A percentile compares a stretch with the other conserved stretches of the same genome.
These are phyloP conservation scores for Aspergillus thermomutatus DNA, from an alignment of 2,329 filamentous ascomycete genomes.

Conservation along the genomic window DNA sequence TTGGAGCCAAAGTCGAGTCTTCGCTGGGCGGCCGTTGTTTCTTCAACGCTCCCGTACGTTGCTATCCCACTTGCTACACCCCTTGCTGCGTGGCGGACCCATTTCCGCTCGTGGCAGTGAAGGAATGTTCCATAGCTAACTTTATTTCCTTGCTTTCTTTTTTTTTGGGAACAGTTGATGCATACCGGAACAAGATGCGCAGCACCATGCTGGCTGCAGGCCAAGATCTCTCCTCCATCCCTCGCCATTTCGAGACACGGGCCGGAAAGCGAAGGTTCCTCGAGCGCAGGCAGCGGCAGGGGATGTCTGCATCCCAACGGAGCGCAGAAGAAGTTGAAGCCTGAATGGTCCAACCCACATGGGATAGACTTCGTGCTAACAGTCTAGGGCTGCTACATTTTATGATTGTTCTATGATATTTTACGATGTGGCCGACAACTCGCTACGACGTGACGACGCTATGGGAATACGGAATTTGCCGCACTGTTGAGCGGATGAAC, in stretches of 20 bases:
- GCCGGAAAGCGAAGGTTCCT: slow-evolving; percentile 76
- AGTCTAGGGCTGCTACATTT: not conserved
- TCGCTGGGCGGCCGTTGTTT: slow-evolving; percentile 81
- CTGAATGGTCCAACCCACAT: slow-evolving; percentile 4
- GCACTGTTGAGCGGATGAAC: not conserved
- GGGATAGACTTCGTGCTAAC: not conserved
- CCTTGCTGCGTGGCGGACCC: slow-evolving; percentile 5
- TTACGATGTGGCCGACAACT: not conserved
- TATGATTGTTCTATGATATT: not conserved
- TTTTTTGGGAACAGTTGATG: slow-evolving; percentile 65
- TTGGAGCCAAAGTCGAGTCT: slow-evolving; percentile 91
- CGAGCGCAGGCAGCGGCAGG: slow-evolving; percentile 40
- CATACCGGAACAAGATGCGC: slow-evolving; percentile 88
- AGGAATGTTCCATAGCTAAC: slow-evolving; percentile 11
- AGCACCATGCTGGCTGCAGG: slow-evolving; percentile 74
- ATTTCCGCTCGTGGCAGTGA: slow-evolving; percentile 8
- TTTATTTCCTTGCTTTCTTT: not conserved
- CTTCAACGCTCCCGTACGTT: slow-evolving; percentile 85
- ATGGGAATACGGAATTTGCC: not conserved
- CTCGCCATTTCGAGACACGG: slow-evolving; percentile 85
- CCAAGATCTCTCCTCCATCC: slow-evolving; percentile 69
- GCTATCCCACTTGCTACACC: not conserved
- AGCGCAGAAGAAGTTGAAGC: slow-evolving; percentile 39
- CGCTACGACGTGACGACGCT: not conserved
- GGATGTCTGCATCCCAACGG: slow-evolving; percentile 27